These are phyloP conservation scores for Cyclocybe aegerita DNA, from an alignment of 768 basidiomycete genomes.

Conservation along the genomic window DNA sequence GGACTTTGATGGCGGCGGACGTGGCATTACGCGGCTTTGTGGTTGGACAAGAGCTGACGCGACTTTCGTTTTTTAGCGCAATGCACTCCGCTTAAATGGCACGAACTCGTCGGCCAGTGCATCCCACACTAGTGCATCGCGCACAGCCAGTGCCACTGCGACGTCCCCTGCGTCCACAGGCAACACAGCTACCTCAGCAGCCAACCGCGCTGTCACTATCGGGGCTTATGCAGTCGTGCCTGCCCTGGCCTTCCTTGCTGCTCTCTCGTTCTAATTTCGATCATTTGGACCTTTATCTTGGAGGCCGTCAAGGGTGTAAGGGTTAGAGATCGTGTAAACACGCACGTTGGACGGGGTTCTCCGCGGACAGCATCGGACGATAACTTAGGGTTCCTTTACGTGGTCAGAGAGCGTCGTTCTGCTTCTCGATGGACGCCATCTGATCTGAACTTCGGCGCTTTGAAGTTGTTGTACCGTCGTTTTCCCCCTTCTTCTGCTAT, in stretches of 20 bases:
- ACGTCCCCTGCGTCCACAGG: constrained; percentile 6
- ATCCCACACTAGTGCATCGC: constrained; percentile 7
- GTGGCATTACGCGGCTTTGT: not conserved
- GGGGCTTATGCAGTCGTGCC: constrained; percentile 13
- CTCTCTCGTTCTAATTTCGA: constrained; percentile 8
- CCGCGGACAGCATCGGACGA: no score
- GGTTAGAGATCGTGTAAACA: no score
- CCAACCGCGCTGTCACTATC: constrained; percentile 14
- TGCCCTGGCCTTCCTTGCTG: constrained; percentile 8
- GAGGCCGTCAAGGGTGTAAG: no score
- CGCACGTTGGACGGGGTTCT: no score
- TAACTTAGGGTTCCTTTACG: no score
- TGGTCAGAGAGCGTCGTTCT: no score
- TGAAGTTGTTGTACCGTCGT: no score
- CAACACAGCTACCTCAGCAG: constrained; percentile 8
- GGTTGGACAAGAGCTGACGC: not conserved
- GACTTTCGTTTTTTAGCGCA: constrained; percentile 39
- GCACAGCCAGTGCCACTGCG: constrained; percentile 8
- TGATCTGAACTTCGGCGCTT: no score
- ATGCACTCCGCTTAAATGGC: constrained; percentile 57
- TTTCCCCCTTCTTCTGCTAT: no score
- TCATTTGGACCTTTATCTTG: no score
- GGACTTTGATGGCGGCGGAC: not conserved
- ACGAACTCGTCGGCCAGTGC: constrained; percentile 23
- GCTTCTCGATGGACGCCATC: no score